Percentiles rank a stretch among this genome's conserved stretches.
Evolutionary conservation across 2,329 filamentous ascomycete species (phyloP).

Genomic region (Bipolaris victoriae): DNA sequence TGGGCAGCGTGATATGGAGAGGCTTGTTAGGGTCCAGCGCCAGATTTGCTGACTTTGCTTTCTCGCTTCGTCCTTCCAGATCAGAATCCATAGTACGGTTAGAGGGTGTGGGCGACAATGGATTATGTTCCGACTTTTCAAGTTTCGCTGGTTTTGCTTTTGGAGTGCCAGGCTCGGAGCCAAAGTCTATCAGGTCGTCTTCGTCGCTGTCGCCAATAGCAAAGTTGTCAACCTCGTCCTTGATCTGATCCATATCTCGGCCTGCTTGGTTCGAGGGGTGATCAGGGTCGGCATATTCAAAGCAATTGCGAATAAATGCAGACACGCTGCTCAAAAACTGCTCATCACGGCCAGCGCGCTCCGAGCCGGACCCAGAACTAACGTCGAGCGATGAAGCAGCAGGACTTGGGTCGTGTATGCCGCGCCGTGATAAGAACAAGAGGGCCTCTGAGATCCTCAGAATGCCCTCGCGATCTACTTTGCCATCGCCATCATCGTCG

Average conservation of each 20-base stretch:
- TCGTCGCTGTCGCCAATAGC: conserved; percentile 74
- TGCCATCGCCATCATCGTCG: conserved; percentile 89
- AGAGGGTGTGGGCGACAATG: conserved; percentile 34
- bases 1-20: conserved; percentile 92
- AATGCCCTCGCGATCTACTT: conserved; percentile 93
- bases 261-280: conserved; percentile 64
- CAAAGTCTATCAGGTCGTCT: conserved; percentile 67
- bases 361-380: conserved; percentile 44
- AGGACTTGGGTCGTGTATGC: conserved; percentile 78
- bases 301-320: conserved; percentile 93
- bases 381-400: conserved; percentile 64
- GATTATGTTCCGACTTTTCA: conserved; percentile 35
- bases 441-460: conserved; percentile 92
- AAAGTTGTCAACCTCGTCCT: conserved; percentile 63
- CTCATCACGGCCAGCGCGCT: conserved; percentile 72
- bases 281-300: conserved; percentile 96
- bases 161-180: conserved; percentile 46
- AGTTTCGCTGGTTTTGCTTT: conserved; percentile 41
- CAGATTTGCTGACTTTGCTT: conserved; percentile 79
- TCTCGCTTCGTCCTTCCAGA: conserved; percentile 50
- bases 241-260: conserved; percentile 35
- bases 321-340: conserved; percentile 91
- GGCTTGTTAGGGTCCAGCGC: conserved; percentile 93
- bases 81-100: conserved; percentile 33
- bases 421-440: conserved; percentile 87